Evolutionary conservation across 495 filamentous ascomycete species (phyloP).

Genomic region (Pyrenula massariospora): DNA sequence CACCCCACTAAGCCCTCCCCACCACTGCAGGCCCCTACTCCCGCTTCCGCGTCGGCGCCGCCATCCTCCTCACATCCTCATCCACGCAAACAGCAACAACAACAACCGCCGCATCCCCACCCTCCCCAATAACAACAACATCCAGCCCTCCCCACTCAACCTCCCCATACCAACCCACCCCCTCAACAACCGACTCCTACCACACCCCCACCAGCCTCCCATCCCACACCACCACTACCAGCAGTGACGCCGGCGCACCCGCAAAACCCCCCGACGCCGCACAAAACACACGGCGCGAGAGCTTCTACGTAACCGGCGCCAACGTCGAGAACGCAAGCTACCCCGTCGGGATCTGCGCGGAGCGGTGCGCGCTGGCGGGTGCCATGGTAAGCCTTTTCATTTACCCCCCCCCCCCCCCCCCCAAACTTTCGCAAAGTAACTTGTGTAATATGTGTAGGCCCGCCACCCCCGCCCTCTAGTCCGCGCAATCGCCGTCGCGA

Average conservation of each 20-base stretch:
- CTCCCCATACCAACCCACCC: not conserved
- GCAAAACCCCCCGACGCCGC: not conserved
- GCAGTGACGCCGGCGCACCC: too few species aligned
- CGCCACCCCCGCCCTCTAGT: not conserved
- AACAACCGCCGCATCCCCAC: slow-evolving; percentile 63
- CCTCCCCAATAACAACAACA: slow-evolving; percentile 24
- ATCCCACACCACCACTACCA: not conserved
- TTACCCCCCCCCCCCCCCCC: not conserved
- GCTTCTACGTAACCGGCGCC: slow-evolving; percentile 57
- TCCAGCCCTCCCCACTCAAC: not conserved
- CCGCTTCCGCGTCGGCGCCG: slow-evolving; percentile 80
- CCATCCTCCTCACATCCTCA: slow-evolving; percentile 42
- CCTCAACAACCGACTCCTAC: not conserved
- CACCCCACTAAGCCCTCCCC: not conserved
- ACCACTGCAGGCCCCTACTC: slow-evolving; percentile 89
- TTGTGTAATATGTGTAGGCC: not conserved
- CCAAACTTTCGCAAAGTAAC: not conserved
- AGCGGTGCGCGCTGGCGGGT: slow-evolving; percentile 70
- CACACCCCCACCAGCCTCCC: not conserved
- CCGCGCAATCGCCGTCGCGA: slow-evolving; percentile 75
- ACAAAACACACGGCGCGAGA: too few species aligned
- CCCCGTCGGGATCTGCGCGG: slow-evolving; percentile 89
- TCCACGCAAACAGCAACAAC: too few species aligned
- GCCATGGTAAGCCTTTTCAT: slow-evolving; percentile 45
- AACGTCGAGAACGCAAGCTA: slow-evolving; percentile 95